Conservation (phyloP, 768 basidiomycete species). For the Collybia nuda region DNA sequence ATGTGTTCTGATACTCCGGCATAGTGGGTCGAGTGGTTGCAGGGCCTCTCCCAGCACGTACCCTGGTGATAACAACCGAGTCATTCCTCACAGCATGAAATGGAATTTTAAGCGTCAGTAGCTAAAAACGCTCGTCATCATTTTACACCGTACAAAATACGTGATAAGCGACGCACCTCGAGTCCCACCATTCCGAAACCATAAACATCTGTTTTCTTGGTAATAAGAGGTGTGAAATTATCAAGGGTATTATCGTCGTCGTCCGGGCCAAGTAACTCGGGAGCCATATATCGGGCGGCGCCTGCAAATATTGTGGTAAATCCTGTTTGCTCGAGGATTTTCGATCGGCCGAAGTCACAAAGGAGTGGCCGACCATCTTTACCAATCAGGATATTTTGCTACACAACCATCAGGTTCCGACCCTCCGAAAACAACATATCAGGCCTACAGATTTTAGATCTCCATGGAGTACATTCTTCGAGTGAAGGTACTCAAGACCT, state of each 20-base stretch:
- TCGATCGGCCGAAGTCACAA: conserved; percentile 20
- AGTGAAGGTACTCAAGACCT: conserved; percentile 18
- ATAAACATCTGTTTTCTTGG: conserved; percentile 17
- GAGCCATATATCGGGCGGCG: conserved; percentile 12
- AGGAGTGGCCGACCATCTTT: conserved; percentile 10
- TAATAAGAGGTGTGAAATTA: not conserved
- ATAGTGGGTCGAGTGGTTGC: no score
- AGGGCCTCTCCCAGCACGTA: no score
- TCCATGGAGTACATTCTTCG: conserved; percentile 13
- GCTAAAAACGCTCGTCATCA: no score
- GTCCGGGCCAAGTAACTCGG: conserved; percentile 10
- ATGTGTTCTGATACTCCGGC: no score
- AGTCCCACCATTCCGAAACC: conserved; percentile 12
- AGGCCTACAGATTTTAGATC: conserved; percentile 15
- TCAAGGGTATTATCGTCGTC: not conserved
- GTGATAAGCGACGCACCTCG: conserved; percentile 10
- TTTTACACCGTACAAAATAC: no score
- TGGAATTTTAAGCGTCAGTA: no score
- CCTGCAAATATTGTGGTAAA: conserved; percentile 13
- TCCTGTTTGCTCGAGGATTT: conserved; percentile 7
- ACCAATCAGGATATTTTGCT: conserved; percentile 18
- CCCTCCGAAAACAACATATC: not conserved
- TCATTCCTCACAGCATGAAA: no score
- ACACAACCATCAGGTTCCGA: not conserved
- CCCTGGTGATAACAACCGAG: no score